Conservation (phyloP, 495 filamentous ascomycete species). For the Podospora pseudopauciseta region DNA sequence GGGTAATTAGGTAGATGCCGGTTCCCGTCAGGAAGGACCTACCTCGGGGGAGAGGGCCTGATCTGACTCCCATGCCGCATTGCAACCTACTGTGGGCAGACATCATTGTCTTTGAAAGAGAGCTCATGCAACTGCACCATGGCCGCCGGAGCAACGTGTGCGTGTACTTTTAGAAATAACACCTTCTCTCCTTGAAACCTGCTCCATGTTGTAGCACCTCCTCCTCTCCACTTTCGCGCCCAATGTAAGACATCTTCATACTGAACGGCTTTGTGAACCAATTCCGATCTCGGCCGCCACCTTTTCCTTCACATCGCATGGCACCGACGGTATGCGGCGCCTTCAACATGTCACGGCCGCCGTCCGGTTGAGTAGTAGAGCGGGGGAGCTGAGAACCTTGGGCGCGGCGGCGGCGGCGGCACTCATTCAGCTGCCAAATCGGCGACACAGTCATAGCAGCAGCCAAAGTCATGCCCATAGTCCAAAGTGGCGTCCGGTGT, state of each 20-base stretch:
- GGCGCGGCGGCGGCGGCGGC: background rate
- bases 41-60: background rate
- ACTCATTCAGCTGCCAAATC: slow-evolving; percentile 13
- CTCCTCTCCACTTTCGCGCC: background rate
- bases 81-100: background rate
- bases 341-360: slow-evolving; percentile 43
- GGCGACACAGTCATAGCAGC: slow-evolving; percentile 13
- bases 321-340: slow-evolving; percentile 47
- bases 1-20: background rate
- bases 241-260: background rate
- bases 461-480: slow-evolving; percentile 18
- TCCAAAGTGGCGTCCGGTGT: slow-evolving; percentile 73
- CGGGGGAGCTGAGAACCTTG: slow-evolving; percentile 14
- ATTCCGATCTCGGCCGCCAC: slow-evolving; percentile 1
- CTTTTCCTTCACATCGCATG: slow-evolving; percentile 32
- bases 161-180: background rate
- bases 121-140: background rate
- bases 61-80: background rate
- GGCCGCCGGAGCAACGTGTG: background rate
- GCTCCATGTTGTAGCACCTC: background rate
- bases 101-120: background rate
- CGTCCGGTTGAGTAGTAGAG: slow-evolving; percentile 35
- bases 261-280: background rate
- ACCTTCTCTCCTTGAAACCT: background rate
- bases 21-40: background rate